These are phyloP conservation scores for Ophiostoma perfectum DNA, from an alignment of 2,329 filamentous ascomycete genomes.

Conservation along the genomic window DNA sequence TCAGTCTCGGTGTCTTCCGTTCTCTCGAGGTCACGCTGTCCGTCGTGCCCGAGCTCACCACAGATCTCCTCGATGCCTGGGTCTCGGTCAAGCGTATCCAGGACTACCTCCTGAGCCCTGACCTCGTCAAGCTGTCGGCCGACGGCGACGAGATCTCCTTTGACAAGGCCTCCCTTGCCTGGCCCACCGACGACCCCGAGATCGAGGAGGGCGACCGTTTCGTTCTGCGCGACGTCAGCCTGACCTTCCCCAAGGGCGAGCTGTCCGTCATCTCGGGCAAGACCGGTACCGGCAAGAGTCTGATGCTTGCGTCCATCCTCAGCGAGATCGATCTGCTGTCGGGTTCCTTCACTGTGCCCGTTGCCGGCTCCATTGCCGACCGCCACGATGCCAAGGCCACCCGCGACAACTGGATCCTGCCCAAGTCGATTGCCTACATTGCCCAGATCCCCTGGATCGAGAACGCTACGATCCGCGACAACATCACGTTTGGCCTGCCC, in stretches of 20 bases:
- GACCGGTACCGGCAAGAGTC: conserved; percentile 72
- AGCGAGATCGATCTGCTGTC: conserved; percentile 67
- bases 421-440: conserved; percentile 66
- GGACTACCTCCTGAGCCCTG: conserved; percentile 61
- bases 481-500: conserved; percentile 72
- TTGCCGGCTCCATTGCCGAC: conserved; percentile 45
- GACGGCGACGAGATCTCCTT: conserved; percentile 59
- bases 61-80: conserved; percentile 64
- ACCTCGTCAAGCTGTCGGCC: conserved; percentile 52
- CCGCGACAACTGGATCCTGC: conserved; percentile 61
- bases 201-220: conserved; percentile 56
- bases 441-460: conserved; percentile 82
- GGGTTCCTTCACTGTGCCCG: conserved; percentile 55
- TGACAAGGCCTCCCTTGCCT: conserved; percentile 63
- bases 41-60: conserved; percentile 66
- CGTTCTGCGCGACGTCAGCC: conserved; percentile 56
- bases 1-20: conserved; percentile 68
- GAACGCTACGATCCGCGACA: conserved; percentile 71
- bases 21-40: conserved; percentile 67
- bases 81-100: conserved; percentile 70
- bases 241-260: conserved; percentile 62
- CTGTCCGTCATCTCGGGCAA: conserved; percentile 71
- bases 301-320: conserved; percentile 67
- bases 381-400: conserved; percentile 60
- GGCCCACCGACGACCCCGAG: conserved; percentile 60